phyloP scores from a whole-genome alignment of 2,329 filamentous ascomycete genomes.

The Ustilaginoidea virens region DNA sequence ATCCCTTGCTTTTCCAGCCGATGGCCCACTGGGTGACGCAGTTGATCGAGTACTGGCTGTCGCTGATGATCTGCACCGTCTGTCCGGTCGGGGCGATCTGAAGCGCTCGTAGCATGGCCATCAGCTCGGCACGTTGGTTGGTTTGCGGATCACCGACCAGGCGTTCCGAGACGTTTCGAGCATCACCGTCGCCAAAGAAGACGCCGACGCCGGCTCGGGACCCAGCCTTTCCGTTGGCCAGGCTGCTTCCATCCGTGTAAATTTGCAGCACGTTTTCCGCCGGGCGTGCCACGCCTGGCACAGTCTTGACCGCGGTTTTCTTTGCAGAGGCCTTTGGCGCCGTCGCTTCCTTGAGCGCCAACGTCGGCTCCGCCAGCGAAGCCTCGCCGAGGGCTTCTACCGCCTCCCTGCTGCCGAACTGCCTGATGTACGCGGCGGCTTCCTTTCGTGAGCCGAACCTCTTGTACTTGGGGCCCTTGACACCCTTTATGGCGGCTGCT shows the following conservation, averaged over 20 bases:
- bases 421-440: conserved; percentile 60
- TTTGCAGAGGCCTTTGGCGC: conserved; percentile 11
- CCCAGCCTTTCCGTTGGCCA: conserved; percentile 39
- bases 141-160: conserved; percentile 65
- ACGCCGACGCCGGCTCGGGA: conserved; percentile 44
- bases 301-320: conserved; percentile 5
- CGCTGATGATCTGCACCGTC: conserved; percentile 65
- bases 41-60: conserved; percentile 81
- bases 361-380: conserved; percentile 5
- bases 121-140: conserved; percentile 92
- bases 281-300: conserved; percentile 1
- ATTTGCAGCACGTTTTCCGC: conserved; percentile 20
- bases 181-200: conserved; percentile 42
- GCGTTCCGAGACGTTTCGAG: conserved; percentile 57
- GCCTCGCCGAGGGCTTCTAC: conserved; percentile 23
- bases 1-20: conserved; percentile 61
- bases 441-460: conserved; percentile 53
- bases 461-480: conserved; percentile 54
- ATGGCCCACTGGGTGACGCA: conserved; percentile 74
- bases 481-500: conserved; percentile 56
- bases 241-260: conserved; percentile 49
- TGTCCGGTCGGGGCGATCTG: conserved; percentile 55
- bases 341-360: conserved; percentile 8
- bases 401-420: conserved; percentile 27
- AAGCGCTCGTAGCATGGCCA: conserved; percentile 70